A percentile compares a stretch with the other conserved stretches of the same genome.
Conservation (phyloP, 2,329 filamentous ascomycete species). For the Colletotrichum orbiculare region DNA sequence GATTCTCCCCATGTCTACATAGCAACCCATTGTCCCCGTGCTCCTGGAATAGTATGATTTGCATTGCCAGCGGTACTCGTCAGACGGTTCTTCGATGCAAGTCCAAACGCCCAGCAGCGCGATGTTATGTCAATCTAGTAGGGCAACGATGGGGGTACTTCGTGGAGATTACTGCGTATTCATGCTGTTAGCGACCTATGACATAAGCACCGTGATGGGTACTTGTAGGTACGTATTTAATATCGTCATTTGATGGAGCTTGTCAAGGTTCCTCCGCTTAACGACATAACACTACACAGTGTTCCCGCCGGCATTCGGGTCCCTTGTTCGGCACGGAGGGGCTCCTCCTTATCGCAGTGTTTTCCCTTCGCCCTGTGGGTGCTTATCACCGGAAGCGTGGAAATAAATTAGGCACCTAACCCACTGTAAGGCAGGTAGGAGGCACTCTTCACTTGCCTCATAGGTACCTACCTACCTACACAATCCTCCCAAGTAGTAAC, state of each 20-base stretch:
- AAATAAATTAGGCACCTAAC: constrained; percentile 7
- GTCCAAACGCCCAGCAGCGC: too few species aligned
- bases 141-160: too few species aligned
- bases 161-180: too few species aligned
- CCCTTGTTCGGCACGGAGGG: constrained; percentile 15
- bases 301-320: constrained; percentile 1
- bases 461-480: not conserved
- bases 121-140: too few species aligned
- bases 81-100: too few species aligned
- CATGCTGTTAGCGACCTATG: constrained; percentile 8
- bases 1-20: too few species aligned
- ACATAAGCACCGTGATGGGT: constrained; percentile 24
- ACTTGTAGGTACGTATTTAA: not conserved
- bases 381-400: constrained; percentile 30
- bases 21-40: too few species aligned
- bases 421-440: not conserved
- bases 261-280: constrained; percentile 20
- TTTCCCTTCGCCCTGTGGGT: constrained; percentile 27
- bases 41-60: too few species aligned
- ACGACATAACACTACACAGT: not conserved
- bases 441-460: too few species aligned
- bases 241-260: constrained; percentile 8
- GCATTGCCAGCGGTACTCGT: too few species aligned
- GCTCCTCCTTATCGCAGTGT: constrained; percentile 29
- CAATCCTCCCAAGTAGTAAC: not conserved